A percentile compares a stretch with the other conserved stretches of the same genome.
Evolutionary conservation across 768 basidiomycete species (phyloP).

Genomic region (Fomitopsis pulvina): DNA sequence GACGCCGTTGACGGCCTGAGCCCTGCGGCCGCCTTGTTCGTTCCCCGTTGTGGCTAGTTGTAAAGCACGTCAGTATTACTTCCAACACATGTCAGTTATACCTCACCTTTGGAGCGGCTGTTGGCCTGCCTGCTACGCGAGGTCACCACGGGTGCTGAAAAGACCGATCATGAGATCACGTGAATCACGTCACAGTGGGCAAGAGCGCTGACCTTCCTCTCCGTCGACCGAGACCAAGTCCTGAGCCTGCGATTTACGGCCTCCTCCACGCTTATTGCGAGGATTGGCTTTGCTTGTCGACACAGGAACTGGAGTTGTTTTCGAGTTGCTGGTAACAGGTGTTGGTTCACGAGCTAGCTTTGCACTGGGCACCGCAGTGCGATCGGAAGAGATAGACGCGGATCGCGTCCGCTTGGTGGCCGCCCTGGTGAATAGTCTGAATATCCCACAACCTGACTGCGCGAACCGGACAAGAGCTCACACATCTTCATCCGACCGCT

Average conservation of each 20-base stretch:
- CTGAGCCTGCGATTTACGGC: constrained; percentile 25
- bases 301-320: constrained; percentile 12
- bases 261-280: constrained; percentile 24
- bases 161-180: constrained; percentile 25
- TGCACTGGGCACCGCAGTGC: constrained; percentile 31
- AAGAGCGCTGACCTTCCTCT: constrained; percentile 50
- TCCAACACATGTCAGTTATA: constrained; percentile 28
- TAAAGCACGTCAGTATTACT: constrained; percentile 8
- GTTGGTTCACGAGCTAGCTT: constrained; percentile 16
- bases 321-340: constrained; percentile 24
- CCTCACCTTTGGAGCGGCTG: constrained; percentile 31
- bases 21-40: constrained; percentile 46
- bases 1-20: constrained; percentile 31
- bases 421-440: constrained; percentile 25
- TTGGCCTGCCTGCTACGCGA: constrained; percentile 16
- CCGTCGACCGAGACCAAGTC: constrained; percentile 38
- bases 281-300: constrained; percentile 19
- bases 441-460: background rate
- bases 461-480: constrained; percentile 30
- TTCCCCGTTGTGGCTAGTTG: constrained; percentile 24
- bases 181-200: constrained; percentile 22
- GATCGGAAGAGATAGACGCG: constrained; percentile 64
- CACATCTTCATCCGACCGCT: constrained; percentile 69
- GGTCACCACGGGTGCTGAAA: constrained; percentile 26
- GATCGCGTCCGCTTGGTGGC: constrained; percentile 74